phyloP scores from a whole-genome alignment of 805 yeast genomes.

The Metschnikowia hibisci region DNA sequence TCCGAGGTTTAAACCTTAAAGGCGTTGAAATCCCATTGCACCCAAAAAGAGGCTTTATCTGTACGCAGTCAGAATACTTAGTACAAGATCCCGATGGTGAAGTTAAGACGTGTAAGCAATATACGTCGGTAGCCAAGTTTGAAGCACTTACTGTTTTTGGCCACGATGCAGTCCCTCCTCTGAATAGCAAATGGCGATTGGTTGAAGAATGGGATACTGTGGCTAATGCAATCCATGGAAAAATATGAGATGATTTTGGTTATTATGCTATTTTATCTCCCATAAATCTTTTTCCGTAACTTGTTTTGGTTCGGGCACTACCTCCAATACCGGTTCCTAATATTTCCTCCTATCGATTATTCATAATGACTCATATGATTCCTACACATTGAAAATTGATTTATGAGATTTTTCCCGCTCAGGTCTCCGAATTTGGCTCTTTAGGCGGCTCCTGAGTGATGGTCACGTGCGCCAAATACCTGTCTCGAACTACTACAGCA shows the following conservation, averaged over 20 bases:
- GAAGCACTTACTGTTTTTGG: conserved; percentile 13
- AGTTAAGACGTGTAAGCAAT: conserved; percentile 9
- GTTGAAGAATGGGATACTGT: conserved; percentile 15
- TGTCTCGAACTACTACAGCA: conserved; percentile 8
- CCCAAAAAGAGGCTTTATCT: conserved; percentile 9
- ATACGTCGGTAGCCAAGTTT: conserved; percentile 12
- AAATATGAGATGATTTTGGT: background rate
- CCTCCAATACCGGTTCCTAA: too few species aligned
- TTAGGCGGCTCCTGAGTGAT: conserved; percentile 12
- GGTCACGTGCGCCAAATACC: conserved; percentile 6
- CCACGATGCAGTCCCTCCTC: conserved; percentile 16
- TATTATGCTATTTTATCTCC: too few species aligned
- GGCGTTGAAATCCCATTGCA: conserved; percentile 11
- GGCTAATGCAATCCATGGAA: conserved; percentile 12
- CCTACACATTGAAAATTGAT: too few species aligned
- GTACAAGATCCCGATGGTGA: conserved; percentile 1
- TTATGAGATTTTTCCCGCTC: too few species aligned
- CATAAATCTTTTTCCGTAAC: too few species aligned
- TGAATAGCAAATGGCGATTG: conserved; percentile 14
- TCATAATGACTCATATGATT: too few species aligned
- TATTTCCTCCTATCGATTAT: too few species aligned
- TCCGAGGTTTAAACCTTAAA: conserved; percentile 16
- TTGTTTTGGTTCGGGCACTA: background rate
- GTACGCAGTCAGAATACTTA: conserved; percentile 11
- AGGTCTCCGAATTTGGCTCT: background rate